These are phyloP conservation scores for Clarireedia monteithiana DNA, from an alignment of 2,329 filamentous ascomycete species.

Conservation along the genomic window DNA sequence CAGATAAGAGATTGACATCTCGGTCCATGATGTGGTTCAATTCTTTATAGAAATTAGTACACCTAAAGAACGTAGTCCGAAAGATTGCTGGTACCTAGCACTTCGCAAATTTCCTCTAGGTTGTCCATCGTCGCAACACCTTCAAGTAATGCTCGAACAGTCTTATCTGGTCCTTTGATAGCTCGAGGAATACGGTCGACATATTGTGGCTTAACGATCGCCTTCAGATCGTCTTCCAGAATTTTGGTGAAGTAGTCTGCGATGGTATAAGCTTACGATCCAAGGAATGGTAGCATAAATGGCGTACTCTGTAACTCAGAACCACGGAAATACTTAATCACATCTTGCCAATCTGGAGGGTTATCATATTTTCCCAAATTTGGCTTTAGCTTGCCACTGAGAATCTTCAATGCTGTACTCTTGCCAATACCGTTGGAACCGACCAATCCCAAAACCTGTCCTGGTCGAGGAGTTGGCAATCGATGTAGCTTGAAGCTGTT, in stretches of 20 bases:
- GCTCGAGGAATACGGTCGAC: conserved; percentile 96
- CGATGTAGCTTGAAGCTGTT: conserved; percentile 99
- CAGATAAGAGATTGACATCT: conserved; percentile 83
- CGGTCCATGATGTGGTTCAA: conserved; percentile 85
- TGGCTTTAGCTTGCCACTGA: conserved; percentile 96
- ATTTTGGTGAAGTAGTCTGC: conserved; percentile 98
- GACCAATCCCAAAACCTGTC: conserved; percentile 90
- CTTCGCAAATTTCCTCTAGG: conserved; percentile 71
- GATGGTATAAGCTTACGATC: conserved; percentile 14
- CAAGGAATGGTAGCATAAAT: background rate
- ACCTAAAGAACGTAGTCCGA: background rate
- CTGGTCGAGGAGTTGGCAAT: conserved; percentile 88
- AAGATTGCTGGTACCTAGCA: conserved; percentile 48
- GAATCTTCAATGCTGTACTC: conserved; percentile 98
- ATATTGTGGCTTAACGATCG: conserved; percentile 95
- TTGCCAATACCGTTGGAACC: conserved; percentile 99
- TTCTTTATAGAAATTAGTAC: conserved; percentile 45
- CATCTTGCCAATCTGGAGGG: conserved; percentile 98
- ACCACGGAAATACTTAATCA: conserved; percentile 95
- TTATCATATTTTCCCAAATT: conserved; percentile 94
- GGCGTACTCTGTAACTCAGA: conserved; percentile 88
- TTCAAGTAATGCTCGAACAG: conserved; percentile 71
- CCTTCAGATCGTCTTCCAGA: conserved; percentile 92
- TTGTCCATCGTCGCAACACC: conserved; percentile 71
- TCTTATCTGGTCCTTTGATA: conserved; percentile 73